Percentiles rank a stretch among this genome's conserved stretches.
These are phyloP conservation scores for Anisodus tanguticus DNA, from an alignment of 257 asterid genomes.

Conservation along the genomic window DNA sequence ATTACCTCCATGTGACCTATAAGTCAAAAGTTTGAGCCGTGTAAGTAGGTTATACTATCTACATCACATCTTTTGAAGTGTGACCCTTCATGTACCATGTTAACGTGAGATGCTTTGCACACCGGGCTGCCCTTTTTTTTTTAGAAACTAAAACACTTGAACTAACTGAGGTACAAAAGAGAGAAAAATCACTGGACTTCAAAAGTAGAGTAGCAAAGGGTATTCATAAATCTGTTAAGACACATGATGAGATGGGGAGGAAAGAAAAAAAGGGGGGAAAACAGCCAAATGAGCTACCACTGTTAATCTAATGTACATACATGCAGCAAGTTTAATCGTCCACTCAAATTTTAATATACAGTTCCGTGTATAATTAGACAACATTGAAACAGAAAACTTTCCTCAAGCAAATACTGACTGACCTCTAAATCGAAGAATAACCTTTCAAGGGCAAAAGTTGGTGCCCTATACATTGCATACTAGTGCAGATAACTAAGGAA, in stretches of 20 bases:
- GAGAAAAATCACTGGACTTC: background rate
- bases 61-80: too few relatives aligned
- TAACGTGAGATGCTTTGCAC: too few relatives aligned
- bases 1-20: too few relatives aligned
- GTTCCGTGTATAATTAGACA: background rate
- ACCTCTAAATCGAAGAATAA: slow-evolving; percentile 8
- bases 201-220: background rate
- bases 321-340: slow-evolving; percentile 2
- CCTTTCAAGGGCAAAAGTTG: slow-evolving; percentile 25
- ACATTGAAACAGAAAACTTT: slow-evolving; percentile 25
- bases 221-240: too few relatives aligned
- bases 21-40: too few relatives aligned
- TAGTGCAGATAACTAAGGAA: slow-evolving; percentile 6
- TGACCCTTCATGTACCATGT: too few relatives aligned
- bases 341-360: slow-evolving; percentile 24
- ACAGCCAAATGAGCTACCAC: background rate
- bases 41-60: too few relatives aligned
- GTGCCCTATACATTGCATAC: slow-evolving; percentile 28
- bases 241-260: background rate
- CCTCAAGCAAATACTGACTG: slow-evolving; percentile 3
- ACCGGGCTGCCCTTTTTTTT: background rate
- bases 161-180: background rate
- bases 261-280: too few relatives aligned
- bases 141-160: background rate
- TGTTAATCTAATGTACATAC: background rate